Evolutionary conservation across 78 protist species (phyloP).

Genomic region (Dictyostelium purpureum): DNA sequence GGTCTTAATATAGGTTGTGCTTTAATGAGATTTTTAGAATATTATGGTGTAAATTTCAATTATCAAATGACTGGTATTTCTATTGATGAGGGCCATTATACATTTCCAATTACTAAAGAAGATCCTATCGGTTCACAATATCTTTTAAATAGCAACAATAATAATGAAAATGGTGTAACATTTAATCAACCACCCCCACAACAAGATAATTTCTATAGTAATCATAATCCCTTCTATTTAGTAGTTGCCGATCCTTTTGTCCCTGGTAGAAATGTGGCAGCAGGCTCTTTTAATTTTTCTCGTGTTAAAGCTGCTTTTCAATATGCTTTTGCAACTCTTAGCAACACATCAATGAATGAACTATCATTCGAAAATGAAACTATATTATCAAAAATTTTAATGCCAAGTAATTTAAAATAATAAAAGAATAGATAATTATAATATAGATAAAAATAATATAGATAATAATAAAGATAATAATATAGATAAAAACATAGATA

Average conservation of each 20-base stretch:
- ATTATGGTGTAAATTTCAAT: conserved; percentile 73
- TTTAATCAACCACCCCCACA: not conserved
- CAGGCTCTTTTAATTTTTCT: conserved; percentile 57
- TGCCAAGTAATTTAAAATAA: conserved; percentile 14
- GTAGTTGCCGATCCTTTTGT: conserved; percentile 69
- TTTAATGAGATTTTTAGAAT: conserved; percentile 67
- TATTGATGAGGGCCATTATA: conserved; percentile 45
- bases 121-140: conserved; percentile 21
- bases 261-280: conserved; percentile 68
- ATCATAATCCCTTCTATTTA: conserved; percentile 13
- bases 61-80: conserved; percentile 69
- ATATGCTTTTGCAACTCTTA: conserved; percentile 64
- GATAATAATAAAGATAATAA: no score
- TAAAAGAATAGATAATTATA: not conserved
- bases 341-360: conserved; percentile 70
- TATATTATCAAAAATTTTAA: conserved; percentile 55
- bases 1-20: conserved; percentile 78
- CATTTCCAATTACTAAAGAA: conserved; percentile 47
- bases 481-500: no score
- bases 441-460: no score
- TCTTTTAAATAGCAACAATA: not conserved
- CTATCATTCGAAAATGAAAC: conserved; percentile 56
- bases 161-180: not conserved
- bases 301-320: conserved; percentile 76
- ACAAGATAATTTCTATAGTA: not conserved